These are phyloP conservation scores for Jatropha curcas DNA, from an alignment of 345 rosid genomes.

Conservation along the genomic window DNA sequence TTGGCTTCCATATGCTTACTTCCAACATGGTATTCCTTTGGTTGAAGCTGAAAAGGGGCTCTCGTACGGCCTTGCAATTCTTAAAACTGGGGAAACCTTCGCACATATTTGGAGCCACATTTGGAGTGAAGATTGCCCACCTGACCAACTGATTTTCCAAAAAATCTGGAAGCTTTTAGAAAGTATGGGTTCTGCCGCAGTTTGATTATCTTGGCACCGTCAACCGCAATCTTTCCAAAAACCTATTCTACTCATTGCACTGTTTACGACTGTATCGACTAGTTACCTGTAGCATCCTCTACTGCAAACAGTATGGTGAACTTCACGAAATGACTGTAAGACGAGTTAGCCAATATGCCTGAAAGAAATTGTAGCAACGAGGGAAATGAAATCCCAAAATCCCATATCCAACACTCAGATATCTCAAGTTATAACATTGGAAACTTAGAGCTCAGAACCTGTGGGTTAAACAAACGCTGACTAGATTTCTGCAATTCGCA, in stretches of 20 bases:
- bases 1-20: conserved; percentile 5
- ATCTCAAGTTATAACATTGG: conserved; percentile 13
- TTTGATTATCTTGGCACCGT: conserved; percentile 16
- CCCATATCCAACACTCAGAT: not conserved
- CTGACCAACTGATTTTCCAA: not conserved
- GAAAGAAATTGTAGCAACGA: conserved; percentile 10
- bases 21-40: not conserved
- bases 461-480: conserved; percentile 12
- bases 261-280: conserved; percentile 13
- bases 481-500: conserved; percentile 1
- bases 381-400: conserved; percentile 4
- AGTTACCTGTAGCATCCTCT: not conserved
- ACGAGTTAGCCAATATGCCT: conserved; percentile 17
- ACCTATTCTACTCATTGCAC: conserved; percentile 9
- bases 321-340: conserved; percentile 22
- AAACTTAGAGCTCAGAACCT: not conserved
- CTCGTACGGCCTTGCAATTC: not conserved
- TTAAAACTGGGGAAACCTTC: not conserved
- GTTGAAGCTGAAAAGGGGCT: not conserved
- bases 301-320: conserved; percentile 18
- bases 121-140: conserved; percentile 4
- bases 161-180: conserved; percentile 3
- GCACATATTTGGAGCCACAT: not conserved
- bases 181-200: not conserved
- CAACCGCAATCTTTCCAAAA: conserved; percentile 12